Percentiles rank a stretch among this genome's conserved stretches.
phyloP scores from a whole-genome alignment of 306 rosid genomes.

The Malus asiatica region DNA sequence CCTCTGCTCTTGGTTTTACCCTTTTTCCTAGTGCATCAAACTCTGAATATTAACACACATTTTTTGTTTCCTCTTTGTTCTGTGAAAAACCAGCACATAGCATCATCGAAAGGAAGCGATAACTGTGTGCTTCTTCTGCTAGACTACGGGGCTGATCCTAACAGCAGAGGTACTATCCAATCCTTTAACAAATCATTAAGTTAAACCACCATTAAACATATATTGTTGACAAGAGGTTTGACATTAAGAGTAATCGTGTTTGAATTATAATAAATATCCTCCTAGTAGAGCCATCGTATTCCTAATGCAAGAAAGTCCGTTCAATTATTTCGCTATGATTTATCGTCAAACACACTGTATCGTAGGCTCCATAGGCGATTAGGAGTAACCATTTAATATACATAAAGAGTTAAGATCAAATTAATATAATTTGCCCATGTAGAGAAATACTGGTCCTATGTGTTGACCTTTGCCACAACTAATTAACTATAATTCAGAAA shows the following conservation, averaged over 20 bases:
- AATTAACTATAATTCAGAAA: not conserved
- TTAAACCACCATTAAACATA: not conserved
- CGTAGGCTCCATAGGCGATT: not conserved
- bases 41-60: not conserved
- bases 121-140: constrained; percentile 63
- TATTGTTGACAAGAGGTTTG: not conserved
- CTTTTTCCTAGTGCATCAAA: not conserved
- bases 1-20: not conserved
- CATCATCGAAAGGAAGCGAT: constrained; percentile 63
- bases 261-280: too few relatives aligned
- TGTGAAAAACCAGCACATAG: constrained; percentile 57
- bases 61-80: not conserved
- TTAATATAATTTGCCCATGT: not conserved
- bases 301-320: not conserved
- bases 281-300: not conserved
- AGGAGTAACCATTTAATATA: not conserved
- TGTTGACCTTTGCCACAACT: not conserved
- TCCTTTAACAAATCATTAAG: not conserved
- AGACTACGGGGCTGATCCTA: constrained; percentile 67
- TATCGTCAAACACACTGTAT: not conserved
- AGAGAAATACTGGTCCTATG: not conserved
- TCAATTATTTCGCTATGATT: not conserved
- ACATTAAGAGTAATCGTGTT: not conserved
- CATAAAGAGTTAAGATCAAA: not conserved
- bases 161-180: constrained; percentile 54